These are phyloP conservation scores for Epichloe gansuensis DNA, from an alignment of 2,329 filamentous ascomycete species.

Conservation along the genomic window DNA sequence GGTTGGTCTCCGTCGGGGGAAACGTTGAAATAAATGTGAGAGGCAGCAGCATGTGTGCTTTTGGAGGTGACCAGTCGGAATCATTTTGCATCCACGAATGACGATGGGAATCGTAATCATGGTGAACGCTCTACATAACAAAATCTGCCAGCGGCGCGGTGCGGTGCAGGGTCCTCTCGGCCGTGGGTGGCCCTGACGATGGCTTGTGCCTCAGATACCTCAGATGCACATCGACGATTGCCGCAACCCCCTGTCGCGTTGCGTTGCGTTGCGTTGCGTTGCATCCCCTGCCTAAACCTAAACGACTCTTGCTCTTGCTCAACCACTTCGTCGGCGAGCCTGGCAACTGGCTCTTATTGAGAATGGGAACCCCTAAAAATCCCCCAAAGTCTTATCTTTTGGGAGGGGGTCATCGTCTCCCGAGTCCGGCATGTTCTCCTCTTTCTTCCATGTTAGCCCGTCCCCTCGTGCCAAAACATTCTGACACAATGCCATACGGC, in stretches of 20 bases:
- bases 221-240: slow-evolving; percentile 29
- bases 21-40: not conserved
- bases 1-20: not conserved
- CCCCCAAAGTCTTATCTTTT: not conserved
- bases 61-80: not conserved
- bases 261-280: slow-evolving; percentile 3
- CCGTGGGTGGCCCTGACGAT: slow-evolving; percentile 4
- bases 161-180: slow-evolving; percentile 3
- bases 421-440: not conserved
- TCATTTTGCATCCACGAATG: not conserved
- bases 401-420: not conserved
- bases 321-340: not conserved
- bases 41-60: not conserved
- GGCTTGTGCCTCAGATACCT: slow-evolving; percentile 27
- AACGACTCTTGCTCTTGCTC: not conserved
- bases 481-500: not conserved
- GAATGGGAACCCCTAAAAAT: too few relatives aligned
- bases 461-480: not conserved
- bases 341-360: not conserved
- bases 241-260: slow-evolving; percentile 11
- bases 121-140: too few relatives aligned
- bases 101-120: too few relatives aligned
- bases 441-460: slow-evolving; percentile 4
- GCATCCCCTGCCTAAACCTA: slow-evolving; percentile 3
- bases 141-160: not conserved